Percentiles rank a stretch among this genome's conserved stretches.
phyloP scores from a whole-genome alignment of 306 rosid genomes.

The Citrullus colocynthis region DNA sequence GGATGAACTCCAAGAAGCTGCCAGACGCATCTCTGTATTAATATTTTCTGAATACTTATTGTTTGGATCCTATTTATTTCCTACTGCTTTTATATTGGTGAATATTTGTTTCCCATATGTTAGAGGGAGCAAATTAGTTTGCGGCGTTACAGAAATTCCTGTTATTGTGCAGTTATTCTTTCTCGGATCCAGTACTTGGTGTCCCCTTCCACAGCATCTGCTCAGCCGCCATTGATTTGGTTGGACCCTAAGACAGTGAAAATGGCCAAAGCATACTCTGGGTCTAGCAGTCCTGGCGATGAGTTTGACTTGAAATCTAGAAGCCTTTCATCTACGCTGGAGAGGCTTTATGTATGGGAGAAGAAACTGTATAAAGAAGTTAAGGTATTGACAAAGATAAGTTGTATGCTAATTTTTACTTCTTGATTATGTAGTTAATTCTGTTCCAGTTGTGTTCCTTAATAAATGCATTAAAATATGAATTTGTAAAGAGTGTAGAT shows the following conservation, averaged over 20 bases:
- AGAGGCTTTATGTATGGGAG: slow-evolving; percentile 90
- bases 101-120: not conserved
- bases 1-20: not conserved
- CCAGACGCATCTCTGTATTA: not conserved
- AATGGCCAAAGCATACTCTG: slow-evolving; percentile 55
- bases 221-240: slow-evolving; percentile 28
- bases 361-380: slow-evolving; percentile 87
- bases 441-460: not conserved
- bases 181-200: slow-evolving; percentile 46
- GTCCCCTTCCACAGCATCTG: slow-evolving; percentile 47
- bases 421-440: not conserved
- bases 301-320: slow-evolving; percentile 38
- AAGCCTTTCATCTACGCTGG: slow-evolving; percentile 75
- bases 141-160: not conserved
- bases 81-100: not conserved
- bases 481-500: not conserved
- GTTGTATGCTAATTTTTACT: not conserved
- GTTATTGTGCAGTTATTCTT: slow-evolving; percentile 50
- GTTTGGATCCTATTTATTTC: not conserved
- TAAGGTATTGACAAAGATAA: slow-evolving; percentile 40
- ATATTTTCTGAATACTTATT: not conserved
- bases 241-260: slow-evolving; percentile 46
- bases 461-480: not conserved
- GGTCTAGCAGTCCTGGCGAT: slow-evolving; percentile 38
- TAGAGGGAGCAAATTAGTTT: not conserved